A percentile compares a stretch with the other conserved stretches of the same genome.
Evolutionary conservation across 768 basidiomycete species (phyloP).

Genomic region (Nidularia pulvinata): DNA sequence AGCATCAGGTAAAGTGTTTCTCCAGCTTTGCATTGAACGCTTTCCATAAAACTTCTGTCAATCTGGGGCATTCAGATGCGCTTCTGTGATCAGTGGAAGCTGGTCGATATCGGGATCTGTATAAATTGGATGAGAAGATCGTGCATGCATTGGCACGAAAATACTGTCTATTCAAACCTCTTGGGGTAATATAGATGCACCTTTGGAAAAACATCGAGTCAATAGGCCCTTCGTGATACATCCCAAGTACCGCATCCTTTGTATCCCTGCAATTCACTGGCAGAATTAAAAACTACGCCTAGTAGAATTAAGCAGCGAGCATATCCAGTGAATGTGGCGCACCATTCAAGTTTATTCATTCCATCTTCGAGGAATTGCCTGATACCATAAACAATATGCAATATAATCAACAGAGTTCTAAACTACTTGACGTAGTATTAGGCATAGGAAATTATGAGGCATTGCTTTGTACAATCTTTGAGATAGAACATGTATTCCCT

Average conservation of each 20-base stretch:
- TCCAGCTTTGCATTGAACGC: constrained; percentile 1
- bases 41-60: constrained; percentile 17
- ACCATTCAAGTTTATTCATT: too few species aligned
- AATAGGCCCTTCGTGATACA: too few species aligned
- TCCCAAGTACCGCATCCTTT: too few species aligned
- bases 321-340: too few species aligned
- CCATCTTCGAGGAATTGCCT: too few species aligned
- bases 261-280: too few species aligned
- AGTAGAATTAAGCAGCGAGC: too few species aligned
- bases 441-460: constrained; percentile 4
- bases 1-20: not conserved
- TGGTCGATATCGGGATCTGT: constrained; percentile 34
- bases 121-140: constrained; percentile 18
- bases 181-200: constrained; percentile 13
- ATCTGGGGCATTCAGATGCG: constrained; percentile 19
- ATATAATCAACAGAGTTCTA: too few species aligned
- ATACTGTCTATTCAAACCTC: constrained; percentile 33
- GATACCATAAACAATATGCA: too few species aligned
- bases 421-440: too few species aligned
- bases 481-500: constrained; percentile 17
- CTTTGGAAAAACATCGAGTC: too few species aligned
- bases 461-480: constrained; percentile 17
- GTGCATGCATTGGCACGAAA: constrained; percentile 24
- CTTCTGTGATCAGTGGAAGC: constrained; percentile 25
- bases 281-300: too few species aligned